Conservation (phyloP, 768 basidiomycete genomes). For the Boletales sp. region DNA sequence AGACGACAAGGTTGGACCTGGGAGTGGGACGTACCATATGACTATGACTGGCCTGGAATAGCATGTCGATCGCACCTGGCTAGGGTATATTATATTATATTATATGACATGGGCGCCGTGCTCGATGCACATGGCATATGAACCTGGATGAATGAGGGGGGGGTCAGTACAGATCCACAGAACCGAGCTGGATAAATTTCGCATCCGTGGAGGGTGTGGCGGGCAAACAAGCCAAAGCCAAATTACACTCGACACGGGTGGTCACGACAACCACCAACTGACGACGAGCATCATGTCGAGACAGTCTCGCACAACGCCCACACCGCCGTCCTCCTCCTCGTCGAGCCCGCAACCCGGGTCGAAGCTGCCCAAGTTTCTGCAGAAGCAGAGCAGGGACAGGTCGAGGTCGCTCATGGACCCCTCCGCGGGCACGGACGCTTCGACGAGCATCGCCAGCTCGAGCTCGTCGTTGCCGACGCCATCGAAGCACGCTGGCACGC, state of each 20-base stretch:
- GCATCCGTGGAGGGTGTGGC: conserved; percentile 12
- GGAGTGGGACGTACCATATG: no score
- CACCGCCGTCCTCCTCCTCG: conserved; percentile 30
- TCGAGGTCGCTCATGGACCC: conserved; percentile 50
- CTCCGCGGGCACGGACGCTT: conserved; percentile 31
- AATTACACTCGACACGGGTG: conserved; percentile 7
- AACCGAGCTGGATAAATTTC: conserved; percentile 17
- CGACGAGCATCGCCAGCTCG: conserved; percentile 39
- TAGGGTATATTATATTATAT: no score
- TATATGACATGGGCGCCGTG: no score
- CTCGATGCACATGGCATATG: no score
- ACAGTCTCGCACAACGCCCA: conserved; percentile 36
- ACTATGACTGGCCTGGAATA: no score
- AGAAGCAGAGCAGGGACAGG: conserved; percentile 60
- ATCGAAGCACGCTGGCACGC: conserved; percentile 18
- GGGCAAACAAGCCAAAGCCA: conserved; percentile 23
- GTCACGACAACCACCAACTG: conserved; percentile 2
- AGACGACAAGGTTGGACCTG: no score
- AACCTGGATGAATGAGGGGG: no score
- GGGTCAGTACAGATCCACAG: no score
- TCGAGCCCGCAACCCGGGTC: conserved; percentile 42
- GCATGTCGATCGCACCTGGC: no score
- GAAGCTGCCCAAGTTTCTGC: conserved; percentile 66
- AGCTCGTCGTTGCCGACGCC: conserved; percentile 36
- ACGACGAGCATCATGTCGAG: conserved; percentile 39